These are phyloP conservation scores for Mortierella alpina DNA, from an alignment of 192 early-diverging fungal species.

Conservation along the genomic window DNA sequence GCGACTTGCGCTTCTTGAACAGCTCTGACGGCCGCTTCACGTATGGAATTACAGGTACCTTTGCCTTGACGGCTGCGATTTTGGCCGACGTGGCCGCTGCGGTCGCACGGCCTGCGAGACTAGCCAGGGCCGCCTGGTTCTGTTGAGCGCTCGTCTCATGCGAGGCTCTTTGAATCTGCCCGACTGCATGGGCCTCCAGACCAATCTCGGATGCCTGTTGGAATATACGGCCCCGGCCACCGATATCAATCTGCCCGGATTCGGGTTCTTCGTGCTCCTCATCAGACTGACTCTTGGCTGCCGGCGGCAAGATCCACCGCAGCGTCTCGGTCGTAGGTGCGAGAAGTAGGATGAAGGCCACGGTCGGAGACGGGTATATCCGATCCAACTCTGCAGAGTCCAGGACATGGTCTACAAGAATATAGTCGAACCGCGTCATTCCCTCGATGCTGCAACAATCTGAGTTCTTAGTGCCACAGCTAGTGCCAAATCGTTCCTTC, in stretches of 20 bases:
- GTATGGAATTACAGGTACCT: background rate
- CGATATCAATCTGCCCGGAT: conserved; percentile 19
- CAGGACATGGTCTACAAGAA: conserved; percentile 39
- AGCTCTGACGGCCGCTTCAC: conserved; percentile 20
- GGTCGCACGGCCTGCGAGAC: background rate
- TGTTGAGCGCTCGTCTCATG: background rate
- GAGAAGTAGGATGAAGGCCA: conserved; percentile 28
- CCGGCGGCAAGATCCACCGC: conserved; percentile 45
- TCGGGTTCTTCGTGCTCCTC: conserved; percentile 13
- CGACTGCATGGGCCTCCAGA: background rate
- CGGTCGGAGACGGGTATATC: conserved; percentile 21
- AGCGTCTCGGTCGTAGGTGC: conserved; percentile 38
- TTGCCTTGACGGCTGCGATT: background rate
- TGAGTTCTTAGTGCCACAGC: too few relatives aligned
- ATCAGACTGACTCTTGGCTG: conserved; percentile 5
- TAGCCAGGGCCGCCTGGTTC: background rate
- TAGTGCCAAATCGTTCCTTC: background rate
- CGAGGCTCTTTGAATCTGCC: background rate
- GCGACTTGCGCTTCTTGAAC: conserved; percentile 45
- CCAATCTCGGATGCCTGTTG: background rate
- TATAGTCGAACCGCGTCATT: conserved; percentile 22
- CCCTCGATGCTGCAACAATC: background rate
- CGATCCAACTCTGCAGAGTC: conserved; percentile 40
- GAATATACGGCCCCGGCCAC: conserved; percentile 18
- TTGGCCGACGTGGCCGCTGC: background rate